Conservation (phyloP, 208 protist genomes). For the Crithidia bombi region DNA sequence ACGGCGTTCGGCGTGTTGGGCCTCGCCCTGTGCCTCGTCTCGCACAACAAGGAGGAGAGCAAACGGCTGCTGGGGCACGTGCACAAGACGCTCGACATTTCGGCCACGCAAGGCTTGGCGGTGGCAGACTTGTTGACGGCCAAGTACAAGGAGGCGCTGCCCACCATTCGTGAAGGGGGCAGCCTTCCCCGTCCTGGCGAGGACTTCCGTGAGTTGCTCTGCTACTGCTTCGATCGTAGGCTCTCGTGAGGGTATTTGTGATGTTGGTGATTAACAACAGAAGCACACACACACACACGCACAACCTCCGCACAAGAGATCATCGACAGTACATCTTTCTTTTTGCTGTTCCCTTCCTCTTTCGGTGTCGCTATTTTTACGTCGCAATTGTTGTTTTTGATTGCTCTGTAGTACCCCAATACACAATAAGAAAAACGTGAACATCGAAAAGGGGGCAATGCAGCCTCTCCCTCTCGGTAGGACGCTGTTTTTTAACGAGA, state of each 20-base stretch:
- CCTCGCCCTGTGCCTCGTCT: conserved; percentile 66
- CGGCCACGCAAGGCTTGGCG: conserved; percentile 56
- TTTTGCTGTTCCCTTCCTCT: conserved; percentile 14
- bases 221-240: conserved; percentile 50
- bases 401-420: background rate
- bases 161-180: conserved; percentile 26
- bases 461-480: too few relatives aligned
- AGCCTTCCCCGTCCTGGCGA: conserved; percentile 37
- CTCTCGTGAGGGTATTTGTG: conserved; percentile 29
- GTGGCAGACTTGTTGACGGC: conserved; percentile 64
- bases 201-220: conserved; percentile 60
- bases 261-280: too few relatives aligned
- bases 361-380: conserved; percentile 1
- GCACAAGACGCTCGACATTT: conserved; percentile 67
- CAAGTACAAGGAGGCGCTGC: conserved; percentile 66
- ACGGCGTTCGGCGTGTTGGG: conserved; percentile 65
- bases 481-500: too few relatives aligned
- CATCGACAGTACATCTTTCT: too few relatives aligned
- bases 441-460: background rate
- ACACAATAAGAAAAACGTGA: background rate
- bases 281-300: background rate
- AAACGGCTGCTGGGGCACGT: conserved; percentile 57
- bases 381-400: background rate
- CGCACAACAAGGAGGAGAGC: conserved; percentile 54
- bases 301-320: too few relatives aligned